These are phyloP conservation scores for Fennellomyces sp. DNA, from an alignment of 371 early-diverging fungal species.

Conservation along the genomic window DNA sequence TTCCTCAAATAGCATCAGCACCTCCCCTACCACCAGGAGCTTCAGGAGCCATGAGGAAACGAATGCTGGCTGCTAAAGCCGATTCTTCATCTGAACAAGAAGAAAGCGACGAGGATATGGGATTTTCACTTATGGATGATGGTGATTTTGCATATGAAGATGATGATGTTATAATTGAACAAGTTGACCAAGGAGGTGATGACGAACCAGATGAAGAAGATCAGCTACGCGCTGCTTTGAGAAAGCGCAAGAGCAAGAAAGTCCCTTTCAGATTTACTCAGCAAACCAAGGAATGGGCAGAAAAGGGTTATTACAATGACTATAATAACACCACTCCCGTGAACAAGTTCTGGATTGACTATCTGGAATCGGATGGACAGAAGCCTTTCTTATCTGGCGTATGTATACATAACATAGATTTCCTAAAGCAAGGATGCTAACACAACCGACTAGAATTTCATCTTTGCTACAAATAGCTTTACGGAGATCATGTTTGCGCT, in stretches of 20 bases:
- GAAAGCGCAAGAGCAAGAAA: slow-evolving; percentile 13
- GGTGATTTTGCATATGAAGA: slow-evolving; percentile 14
- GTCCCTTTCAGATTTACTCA: slow-evolving; percentile 23
- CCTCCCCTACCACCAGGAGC: neutral
- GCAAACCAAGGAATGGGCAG: slow-evolving; percentile 36
- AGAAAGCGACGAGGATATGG: neutral
- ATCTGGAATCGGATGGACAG: slow-evolving; percentile 24
- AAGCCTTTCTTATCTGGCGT: slow-evolving; percentile 45
- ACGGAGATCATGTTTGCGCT: slow-evolving; percentile 46
- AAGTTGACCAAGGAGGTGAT: neutral
- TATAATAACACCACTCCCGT: neutral
- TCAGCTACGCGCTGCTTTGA: slow-evolving; percentile 21
- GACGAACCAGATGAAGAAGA: slow-evolving; percentile 16
- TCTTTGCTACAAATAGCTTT: slow-evolving; percentile 33
- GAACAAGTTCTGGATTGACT: slow-evolving; percentile 61
- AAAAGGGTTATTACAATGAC: slow-evolving; percentile 21
- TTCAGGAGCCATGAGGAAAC: neutral
- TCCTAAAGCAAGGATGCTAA: no score
- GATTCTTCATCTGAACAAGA: neutral
- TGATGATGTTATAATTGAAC: neutral
- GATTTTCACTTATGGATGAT: neutral
- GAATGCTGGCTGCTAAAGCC: neutral
- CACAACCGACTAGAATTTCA: slow-evolving; percentile 55
- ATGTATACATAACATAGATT: slow-evolving; percentile 7
- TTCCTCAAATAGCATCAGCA: no score